A percentile compares a stretch with the other conserved stretches of the same genome.
These are phyloP conservation scores for Talaromyces wortmannii DNA, from an alignment of 495 filamentous ascomycete species.

Conservation along the genomic window DNA sequence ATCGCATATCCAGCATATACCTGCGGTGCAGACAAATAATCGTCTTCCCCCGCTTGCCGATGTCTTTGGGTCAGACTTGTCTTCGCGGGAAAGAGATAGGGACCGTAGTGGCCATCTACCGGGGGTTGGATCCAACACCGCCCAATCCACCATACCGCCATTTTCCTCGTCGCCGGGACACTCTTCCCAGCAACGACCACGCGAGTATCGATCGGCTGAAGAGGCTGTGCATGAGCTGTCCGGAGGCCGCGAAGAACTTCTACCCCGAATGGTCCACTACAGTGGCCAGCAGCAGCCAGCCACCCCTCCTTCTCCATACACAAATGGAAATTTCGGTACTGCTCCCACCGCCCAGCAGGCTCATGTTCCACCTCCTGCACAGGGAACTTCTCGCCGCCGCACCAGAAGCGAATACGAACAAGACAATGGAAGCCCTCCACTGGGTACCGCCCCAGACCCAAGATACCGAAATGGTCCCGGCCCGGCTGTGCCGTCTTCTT, in stretches of 20 bases:
- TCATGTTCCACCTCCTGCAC: constrained; percentile 17
- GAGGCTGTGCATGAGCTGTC: constrained; percentile 87
- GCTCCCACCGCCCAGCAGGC: constrained; percentile 14
- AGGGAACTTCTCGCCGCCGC: constrained; percentile 60
- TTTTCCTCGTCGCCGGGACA: constrained; percentile 71
- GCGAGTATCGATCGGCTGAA: constrained; percentile 93
- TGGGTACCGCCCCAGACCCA: constrained; percentile 35
- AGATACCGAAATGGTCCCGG: constrained; percentile 55
- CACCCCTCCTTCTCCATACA: constrained; percentile 80
- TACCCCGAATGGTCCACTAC: constrained; percentile 93
- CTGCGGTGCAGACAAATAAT: constrained; percentile 83
- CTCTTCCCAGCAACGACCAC: constrained; percentile 49
- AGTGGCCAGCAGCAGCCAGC: constrained; percentile 82
- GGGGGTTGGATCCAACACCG: constrained; percentile 50
- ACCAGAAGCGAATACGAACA: constrained; percentile 84
- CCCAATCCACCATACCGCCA: constrained; percentile 59
- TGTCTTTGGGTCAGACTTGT: constrained; percentile 81
- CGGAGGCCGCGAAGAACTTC: constrained; percentile 82
- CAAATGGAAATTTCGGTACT: constrained; percentile 14
- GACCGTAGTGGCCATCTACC: constrained; percentile 38
- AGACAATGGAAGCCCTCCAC: constrained; percentile 50
- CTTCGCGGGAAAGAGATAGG: constrained; percentile 24
- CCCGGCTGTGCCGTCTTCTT: constrained; percentile 41
- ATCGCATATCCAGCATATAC: constrained; percentile 88
- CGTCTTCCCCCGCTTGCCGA: constrained; percentile 90